Percentiles rank a stretch among this genome's conserved stretches.
Evolutionary conservation across 768 basidiomycete species (phyloP).

Genomic region (Hypsizygus marmoreus): DNA sequence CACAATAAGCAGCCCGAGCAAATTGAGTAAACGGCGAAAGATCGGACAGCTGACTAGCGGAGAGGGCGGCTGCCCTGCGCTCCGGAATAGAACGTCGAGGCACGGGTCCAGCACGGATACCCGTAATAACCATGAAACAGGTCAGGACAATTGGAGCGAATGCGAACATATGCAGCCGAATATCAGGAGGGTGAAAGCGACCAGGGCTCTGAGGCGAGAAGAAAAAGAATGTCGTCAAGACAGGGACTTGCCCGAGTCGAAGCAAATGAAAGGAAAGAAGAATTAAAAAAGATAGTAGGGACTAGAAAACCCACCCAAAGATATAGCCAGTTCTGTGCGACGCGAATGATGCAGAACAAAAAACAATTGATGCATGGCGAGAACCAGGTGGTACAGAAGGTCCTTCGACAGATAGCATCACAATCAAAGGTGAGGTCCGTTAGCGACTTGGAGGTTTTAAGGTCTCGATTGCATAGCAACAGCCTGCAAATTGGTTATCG

Average conservation of each 20-base stretch:
- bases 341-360: conserved; percentile 1
- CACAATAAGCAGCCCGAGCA: conserved; percentile 35
- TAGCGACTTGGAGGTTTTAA: too few relatives aligned
- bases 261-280: neutral
- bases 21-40: conserved; percentile 33
- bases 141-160: conserved; percentile 2
- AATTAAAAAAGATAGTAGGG: neutral
- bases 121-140: conserved; percentile 9
- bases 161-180: conserved; percentile 9
- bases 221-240: neutral
- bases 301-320: too few relatives aligned
- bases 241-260: conserved; percentile 1
- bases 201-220: neutral
- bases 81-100: neutral
- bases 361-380: too few relatives aligned
- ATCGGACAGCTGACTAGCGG: conserved; percentile 11
- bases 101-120: conserved; percentile 12
- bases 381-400: too few relatives aligned
- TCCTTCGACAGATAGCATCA: conserved; percentile 11
- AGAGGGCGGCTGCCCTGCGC: conserved; percentile 11
- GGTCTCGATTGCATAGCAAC: too few relatives aligned
- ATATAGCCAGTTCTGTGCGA: too few relatives aligned
- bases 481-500: too few relatives aligned
- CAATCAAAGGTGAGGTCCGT: too few relatives aligned
- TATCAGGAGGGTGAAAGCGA: neutral